A percentile compares a stretch with the other conserved stretches of the same genome.
Conservation (phyloP, 495 filamentous ascomycete genomes). For the Neurospora sp. region DNA sequence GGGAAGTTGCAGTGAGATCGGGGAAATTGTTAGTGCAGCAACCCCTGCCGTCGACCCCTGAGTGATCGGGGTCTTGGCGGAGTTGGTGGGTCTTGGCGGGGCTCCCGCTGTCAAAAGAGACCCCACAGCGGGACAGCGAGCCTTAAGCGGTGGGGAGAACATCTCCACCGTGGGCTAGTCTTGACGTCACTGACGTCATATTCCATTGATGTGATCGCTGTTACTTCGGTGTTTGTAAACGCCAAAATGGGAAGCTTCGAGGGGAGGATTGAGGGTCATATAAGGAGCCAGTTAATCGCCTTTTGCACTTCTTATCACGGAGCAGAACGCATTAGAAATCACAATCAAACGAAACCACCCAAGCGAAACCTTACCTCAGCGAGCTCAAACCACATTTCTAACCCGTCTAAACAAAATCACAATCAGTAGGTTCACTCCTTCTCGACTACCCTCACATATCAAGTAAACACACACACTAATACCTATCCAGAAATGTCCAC, state of each 20-base stretch:
- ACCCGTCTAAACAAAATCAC: not conserved
- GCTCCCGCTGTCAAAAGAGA: not conserved
- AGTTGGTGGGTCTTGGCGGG: not conserved
- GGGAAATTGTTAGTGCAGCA: not conserved
- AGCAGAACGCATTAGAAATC: not conserved
- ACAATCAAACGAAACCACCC: not conserved
- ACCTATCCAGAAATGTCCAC: constrained; percentile 15
- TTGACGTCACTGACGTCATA: not conserved
- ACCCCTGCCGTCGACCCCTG: not conserved
- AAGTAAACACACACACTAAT: not conserved
- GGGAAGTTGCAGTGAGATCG: too few relatives aligned
- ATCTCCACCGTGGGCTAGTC: not conserved
- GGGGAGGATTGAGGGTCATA: not conserved
- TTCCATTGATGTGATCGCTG: not conserved
- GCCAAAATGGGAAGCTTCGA: too few relatives aligned
- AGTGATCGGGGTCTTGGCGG: not conserved
- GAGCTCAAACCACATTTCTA: not conserved
- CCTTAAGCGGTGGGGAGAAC: not conserved
- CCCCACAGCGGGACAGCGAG: not conserved
- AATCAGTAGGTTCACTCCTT: not conserved
- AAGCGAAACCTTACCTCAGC: not conserved
- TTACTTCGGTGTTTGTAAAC: too few relatives aligned
- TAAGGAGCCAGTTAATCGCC: not conserved
- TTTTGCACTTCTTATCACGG: not conserved
- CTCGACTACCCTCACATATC: not conserved